Base-by-base conservation (phyloP, 306 rosid genomes). In the Trifolium dubium region DNA sequence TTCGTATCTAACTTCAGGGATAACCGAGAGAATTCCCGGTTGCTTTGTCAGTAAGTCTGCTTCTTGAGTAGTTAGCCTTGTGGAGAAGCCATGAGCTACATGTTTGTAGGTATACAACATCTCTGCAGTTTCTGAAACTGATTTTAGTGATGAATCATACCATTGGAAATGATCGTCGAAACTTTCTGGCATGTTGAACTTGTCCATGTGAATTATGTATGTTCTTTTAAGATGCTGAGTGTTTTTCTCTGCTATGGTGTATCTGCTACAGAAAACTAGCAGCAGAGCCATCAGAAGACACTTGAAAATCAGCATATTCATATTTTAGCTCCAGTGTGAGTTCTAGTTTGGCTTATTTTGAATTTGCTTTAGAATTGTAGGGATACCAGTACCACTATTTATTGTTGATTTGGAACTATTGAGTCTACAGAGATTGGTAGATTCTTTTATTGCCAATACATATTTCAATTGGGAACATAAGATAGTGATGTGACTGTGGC, bases 161-260 rank as follows among this genome's bases (percentile, higher is more conserved):
- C 97, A 91, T 1, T 80, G 67, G 62, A 81, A 81, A 61, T 86
- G 94, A 65, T 89, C 84, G 5, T 71, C 68, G 76, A 88, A 93
- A 41, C 68, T 85, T 69, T 70, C 54, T 9, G 98, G 97, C 97
- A 89, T 93, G 76, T 43, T 77, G 67, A 86, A 54, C 82, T 77
- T 85, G 86, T 91, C 98, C 98, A 89, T 89, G 84, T 86, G 97
- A 74, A 93, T 49, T 79, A 93, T 85, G 78, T 85, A 93, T 61
- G 97, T 93, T 67, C 40, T 80, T 69, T 89, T 90, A 32, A 71
- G 14, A 28, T 79, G 73, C 40, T 65, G 78, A 55, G 84, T 78
- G 68, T 75, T 65, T 67, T 79, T 83, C 32, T 73, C 87, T 78
- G 89, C 90, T 11, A 35, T 69, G 43, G 69, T 75, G 62, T 39